Conservation (phyloP, 1,139 yeast species). For the Hemisphaericaspora xylofermentans region DNA sequence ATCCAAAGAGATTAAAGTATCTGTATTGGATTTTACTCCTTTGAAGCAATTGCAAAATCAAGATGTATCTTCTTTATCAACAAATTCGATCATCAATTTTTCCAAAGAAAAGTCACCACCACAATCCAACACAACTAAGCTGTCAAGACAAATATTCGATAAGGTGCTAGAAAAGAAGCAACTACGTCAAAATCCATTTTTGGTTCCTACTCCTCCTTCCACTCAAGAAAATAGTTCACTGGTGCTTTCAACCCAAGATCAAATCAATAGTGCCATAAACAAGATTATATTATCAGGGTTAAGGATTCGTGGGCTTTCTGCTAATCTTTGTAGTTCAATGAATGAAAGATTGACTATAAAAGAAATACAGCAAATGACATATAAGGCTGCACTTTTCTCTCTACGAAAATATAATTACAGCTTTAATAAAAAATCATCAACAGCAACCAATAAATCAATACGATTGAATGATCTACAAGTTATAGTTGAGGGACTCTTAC, state of each 20-base stretch:
- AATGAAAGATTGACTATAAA: constrained; percentile 38
- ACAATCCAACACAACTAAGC: constrained; percentile 17
- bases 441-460: constrained; percentile 13
- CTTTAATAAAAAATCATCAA: constrained; percentile 17
- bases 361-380: constrained; percentile 46
- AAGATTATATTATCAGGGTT: constrained; percentile 43
- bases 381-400: constrained; percentile 40
- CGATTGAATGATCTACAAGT: constrained; percentile 35
- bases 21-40: constrained; percentile 18
- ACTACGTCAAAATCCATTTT: constrained; percentile 18
- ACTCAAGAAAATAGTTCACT: constrained; percentile 14
- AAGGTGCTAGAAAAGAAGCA: constrained; percentile 34
- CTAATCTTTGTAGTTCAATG: constrained; percentile 20
- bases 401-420: constrained; percentile 36
- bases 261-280: constrained; percentile 33
- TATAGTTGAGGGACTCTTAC: constrained; percentile 36
- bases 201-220: constrained; percentile 8
- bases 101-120: constrained; percentile 1
- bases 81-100: constrained; percentile 8
- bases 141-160: constrained; percentile 25
- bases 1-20: constrained; percentile 15
- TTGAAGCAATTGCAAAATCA: neutral
- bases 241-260: constrained; percentile 29
- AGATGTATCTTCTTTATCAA: neutral
- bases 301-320: constrained; percentile 41